A percentile compares a stretch with the other conserved stretches of the same genome.
These are phyloP conservation scores for Lactarius sp. DNA, from an alignment of 768 basidiomycete genomes.

Conservation along the genomic window DNA sequence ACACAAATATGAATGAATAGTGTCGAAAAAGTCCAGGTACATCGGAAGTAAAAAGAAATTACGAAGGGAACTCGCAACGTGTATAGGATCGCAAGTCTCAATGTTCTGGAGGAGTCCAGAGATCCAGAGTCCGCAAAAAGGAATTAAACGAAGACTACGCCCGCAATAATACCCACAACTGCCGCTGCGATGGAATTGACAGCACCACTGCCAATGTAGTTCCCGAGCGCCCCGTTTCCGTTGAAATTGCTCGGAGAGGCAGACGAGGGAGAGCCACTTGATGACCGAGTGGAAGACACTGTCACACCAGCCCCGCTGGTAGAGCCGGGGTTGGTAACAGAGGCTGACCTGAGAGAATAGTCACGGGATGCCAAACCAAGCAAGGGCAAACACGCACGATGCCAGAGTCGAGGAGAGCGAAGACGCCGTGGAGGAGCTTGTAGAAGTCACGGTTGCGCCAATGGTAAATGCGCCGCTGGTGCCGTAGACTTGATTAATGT, in stretches of 20 bases:
- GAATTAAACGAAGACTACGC: constrained; percentile 12
- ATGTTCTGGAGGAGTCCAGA: constrained; percentile 8
- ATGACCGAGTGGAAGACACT: background rate
- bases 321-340: constrained; percentile 2
- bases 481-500: constrained; percentile 4
- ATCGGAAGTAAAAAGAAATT: background rate
- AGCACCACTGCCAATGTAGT: background rate
- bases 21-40: constrained; percentile 8
- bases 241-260: constrained; percentile 14
- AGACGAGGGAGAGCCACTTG: background rate
- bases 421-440: constrained; percentile 9
- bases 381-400: constrained; percentile 1
- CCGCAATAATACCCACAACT: constrained; percentile 16
- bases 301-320: background rate
- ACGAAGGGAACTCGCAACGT: background rate
- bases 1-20: background rate
- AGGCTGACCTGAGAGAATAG: constrained; percentile 8
- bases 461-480: constrained; percentile 3
- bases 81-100: background rate
- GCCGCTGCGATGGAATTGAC: constrained; percentile 5
- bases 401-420: background rate
- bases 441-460: constrained; percentile 9
- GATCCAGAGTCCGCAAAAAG: background rate
- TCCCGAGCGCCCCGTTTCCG: constrained; percentile 12
- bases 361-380: background rate